phyloP scores from a whole-genome alignment of 2,329 filamentous ascomycete genomes.

The Microthyrium microscopicum region DNA sequence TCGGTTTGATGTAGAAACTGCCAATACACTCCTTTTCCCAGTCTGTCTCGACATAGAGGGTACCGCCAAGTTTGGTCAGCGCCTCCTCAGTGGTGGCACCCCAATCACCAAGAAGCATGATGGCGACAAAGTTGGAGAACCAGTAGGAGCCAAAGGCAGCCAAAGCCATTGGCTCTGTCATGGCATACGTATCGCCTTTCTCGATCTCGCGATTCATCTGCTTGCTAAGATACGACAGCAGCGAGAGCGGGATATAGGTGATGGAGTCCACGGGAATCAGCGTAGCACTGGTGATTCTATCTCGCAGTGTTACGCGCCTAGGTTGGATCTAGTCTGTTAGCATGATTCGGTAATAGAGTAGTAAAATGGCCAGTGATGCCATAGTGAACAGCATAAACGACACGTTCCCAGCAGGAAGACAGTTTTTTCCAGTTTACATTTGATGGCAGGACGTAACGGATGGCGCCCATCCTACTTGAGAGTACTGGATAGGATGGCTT shows the following conservation, averaged over 20 bases:
- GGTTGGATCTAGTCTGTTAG: slow-evolving; percentile 54
- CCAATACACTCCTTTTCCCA: slow-evolving; percentile 73
- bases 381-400: too few relatives aligned
- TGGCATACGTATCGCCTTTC: slow-evolving; percentile 81
- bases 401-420: too few relatives aligned
- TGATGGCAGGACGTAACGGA: too few relatives aligned
- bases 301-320: slow-evolving; percentile 64
- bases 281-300: slow-evolving; percentile 69
- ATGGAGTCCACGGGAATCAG: slow-evolving; percentile 68
- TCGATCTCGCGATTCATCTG: slow-evolving; percentile 84
- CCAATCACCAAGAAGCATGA: slow-evolving; percentile 72
- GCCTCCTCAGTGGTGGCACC: slow-evolving; percentile 38
- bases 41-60: slow-evolving; percentile 29
- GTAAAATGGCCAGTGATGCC: too few relatives aligned
- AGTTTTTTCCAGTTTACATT: too few relatives aligned
- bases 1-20: slow-evolving; percentile 88
- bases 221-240: slow-evolving; percentile 63
- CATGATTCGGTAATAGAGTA: too few relatives aligned
- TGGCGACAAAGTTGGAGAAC: slow-evolving; percentile 79
- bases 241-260: slow-evolving; percentile 55
- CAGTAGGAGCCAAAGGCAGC: slow-evolving; percentile 68
- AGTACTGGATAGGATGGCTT: too few relatives aligned
- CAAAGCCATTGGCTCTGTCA: slow-evolving; percentile 60
- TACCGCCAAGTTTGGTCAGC: slow-evolving; percentile 22
- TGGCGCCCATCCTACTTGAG: too few relatives aligned